Evolutionary conservation across 805 yeast species (phyloP).

Genomic region (Yarrowia sp.): DNA sequence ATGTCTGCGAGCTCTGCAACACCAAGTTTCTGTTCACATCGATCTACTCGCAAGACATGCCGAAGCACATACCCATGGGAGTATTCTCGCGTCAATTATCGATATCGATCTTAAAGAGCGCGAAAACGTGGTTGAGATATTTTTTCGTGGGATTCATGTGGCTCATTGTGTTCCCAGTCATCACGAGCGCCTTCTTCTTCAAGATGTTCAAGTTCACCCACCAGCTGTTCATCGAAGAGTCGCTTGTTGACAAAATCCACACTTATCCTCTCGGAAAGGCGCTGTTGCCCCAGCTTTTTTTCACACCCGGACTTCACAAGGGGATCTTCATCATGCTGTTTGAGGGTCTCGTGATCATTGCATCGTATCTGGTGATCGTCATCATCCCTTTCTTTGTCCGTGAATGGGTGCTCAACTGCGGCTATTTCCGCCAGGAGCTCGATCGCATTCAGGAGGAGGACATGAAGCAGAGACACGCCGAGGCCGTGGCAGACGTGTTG

Average conservation of each 20-base stretch:
- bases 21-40: constrained; percentile 67
- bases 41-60: constrained; percentile 63
- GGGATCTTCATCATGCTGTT: constrained; percentile 30
- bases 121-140: constrained; percentile 16
- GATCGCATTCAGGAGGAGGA: constrained; percentile 25
- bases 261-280: neutral
- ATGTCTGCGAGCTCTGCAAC: constrained; percentile 82
- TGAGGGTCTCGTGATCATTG: constrained; percentile 37
- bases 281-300: neutral
- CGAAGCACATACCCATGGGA: constrained; percentile 55
- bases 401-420: constrained; percentile 40
- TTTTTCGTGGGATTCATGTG: constrained; percentile 6
- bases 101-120: neutral
- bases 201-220: constrained; percentile 1
- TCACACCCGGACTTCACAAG: neutral
- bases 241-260: neutral
- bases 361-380: constrained; percentile 37
- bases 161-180: constrained; percentile 3
- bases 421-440: constrained; percentile 32
- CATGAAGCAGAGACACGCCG: neutral
- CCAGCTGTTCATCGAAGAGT: neutral
- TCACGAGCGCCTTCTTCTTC: neutral
- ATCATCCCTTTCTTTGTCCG: constrained; percentile 44
- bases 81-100: constrained; percentile 42
- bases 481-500: neutral